Percentiles rank a stretch among this genome's conserved stretches.
phyloP scores from a whole-genome alignment of 164 flowering plant species.

The Euptelea pleiosperma region DNA sequence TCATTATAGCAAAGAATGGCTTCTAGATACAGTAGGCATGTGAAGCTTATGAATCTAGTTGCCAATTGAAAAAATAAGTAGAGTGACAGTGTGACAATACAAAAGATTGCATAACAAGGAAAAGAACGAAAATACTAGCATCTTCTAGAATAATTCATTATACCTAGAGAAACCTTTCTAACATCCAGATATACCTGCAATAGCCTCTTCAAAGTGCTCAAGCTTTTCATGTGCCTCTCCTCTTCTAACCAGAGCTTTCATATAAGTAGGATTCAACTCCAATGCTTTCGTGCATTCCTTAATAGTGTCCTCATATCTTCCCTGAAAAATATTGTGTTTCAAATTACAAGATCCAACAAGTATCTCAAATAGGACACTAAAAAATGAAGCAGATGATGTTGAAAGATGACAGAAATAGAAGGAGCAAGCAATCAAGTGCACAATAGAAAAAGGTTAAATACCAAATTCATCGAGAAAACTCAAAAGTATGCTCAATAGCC shows the following conservation, averaged over 20 bases:
- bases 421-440: background rate
- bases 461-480: background rate
- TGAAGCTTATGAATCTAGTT: background rate
- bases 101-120: background rate
- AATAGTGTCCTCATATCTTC: constrained; percentile 67
- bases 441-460: background rate
- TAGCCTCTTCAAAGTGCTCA: constrained; percentile 87
- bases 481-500: background rate
- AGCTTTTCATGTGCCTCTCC: constrained; percentile 88
- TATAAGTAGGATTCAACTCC: constrained; percentile 72
- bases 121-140: background rate
- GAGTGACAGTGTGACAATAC: background rate
- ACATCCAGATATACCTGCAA: constrained; percentile 51
- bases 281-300: constrained; percentile 89
- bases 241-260: constrained; percentile 79
- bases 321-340: constrained; percentile 38
- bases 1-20: background rate
- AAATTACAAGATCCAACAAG: background rate
- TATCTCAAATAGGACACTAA: background rate
- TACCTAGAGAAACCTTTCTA: background rate
- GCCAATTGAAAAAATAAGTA: background rate
- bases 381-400: background rate
- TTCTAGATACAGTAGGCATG: background rate
- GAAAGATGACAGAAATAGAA: background rate
- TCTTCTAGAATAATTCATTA: background rate